Evolutionary conservation across 2,329 filamentous ascomycete genomes (phyloP).

Genomic region (Escovopsis weberi): DNA sequence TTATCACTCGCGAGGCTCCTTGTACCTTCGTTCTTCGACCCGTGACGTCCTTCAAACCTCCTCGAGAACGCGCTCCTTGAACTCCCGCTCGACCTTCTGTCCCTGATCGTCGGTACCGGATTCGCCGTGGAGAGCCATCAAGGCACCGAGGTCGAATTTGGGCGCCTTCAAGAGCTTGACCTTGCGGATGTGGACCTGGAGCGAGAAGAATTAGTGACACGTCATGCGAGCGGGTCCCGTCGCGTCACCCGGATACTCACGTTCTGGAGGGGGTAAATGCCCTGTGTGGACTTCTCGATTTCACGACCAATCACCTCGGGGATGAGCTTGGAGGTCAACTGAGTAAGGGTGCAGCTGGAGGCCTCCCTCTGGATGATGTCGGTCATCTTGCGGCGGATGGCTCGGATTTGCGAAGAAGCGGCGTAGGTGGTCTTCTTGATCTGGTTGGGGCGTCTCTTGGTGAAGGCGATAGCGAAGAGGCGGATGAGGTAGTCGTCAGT

Average conservation of each 20-base stretch:
- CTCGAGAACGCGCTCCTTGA: conserved; percentile 95
- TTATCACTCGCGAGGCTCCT: conserved; percentile 18
- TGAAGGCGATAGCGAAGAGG: conserved; percentile 98
- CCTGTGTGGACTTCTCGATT: conserved; percentile 98
- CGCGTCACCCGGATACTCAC: conserved; percentile 37
- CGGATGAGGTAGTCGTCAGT: conserved; percentile 99
- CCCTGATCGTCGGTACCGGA: conserved; percentile 90
- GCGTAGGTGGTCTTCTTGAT: conserved; percentile 99
- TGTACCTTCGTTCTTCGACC: conserved; percentile 17
- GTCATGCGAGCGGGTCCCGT: background rate
- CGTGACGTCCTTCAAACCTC: conserved; percentile 56
- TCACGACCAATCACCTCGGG: conserved; percentile 98
- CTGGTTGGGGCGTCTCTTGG: conserved; percentile 97
- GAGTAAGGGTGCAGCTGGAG: conserved; percentile 80
- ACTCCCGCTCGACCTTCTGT: conserved; percentile 97
- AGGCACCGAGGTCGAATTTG: conserved; percentile 96
- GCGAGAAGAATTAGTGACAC: conserved; percentile 6
- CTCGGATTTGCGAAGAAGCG: conserved; percentile 88
- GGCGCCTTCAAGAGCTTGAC: conserved; percentile 98
- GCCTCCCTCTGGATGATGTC: conserved; percentile 98
- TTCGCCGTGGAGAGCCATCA: conserved; percentile 96
- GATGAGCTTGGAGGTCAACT: conserved; percentile 97
- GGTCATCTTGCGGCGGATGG: conserved; percentile 98
- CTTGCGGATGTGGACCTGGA: conserved; percentile 97
- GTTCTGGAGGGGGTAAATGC: conserved; percentile 99